Base-by-base conservation (phyloP, 306 rosid species). In the Geum urbanum region DNA sequence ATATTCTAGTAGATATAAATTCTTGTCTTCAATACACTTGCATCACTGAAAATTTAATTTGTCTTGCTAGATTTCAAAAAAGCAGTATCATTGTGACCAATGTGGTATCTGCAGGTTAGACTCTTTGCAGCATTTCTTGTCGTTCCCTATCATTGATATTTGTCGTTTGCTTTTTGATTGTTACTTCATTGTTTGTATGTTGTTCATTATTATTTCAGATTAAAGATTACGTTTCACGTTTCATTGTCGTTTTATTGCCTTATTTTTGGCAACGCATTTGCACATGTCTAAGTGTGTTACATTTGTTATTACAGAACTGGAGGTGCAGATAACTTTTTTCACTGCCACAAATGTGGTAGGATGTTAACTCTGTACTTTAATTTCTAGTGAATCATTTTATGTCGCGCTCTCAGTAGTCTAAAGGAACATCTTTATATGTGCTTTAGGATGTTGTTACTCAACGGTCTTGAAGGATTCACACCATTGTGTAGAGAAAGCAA, bases 21-120 rank as follows among this genome's bases (percentile, higher is more conserved):
- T 45, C 40, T 37, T 48, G 40, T 11, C 63, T 55, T 18, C 18
- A 41, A 16, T 49, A 10, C 57, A 37, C 14, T 60, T 58, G 41
- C 67, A 15, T 69, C 55, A 55, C 56, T 72, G 54, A 65, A 46
- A 14, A 13, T 22, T 2, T 40, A 0, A 39, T n/a, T 43, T 80
- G 18, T 62, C 75, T 65, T 66, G 18, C 11, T 74, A 92, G 92
- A 81, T 76, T 59, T 78, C 85, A 1, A 91, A 88, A 74, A 75
- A 78, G 14, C 97, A 85, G 55, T 88, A 83, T 85, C 97, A 91
- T 77, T 91, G 95, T 53, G 74, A 85, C 71, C 87, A 80, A 78
- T 91, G 97, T 77, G 97, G 92, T 10, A 91, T 91, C 75, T 91
- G 97, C 97, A 84, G 96, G 98, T 92, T 66, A 77, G 76, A 44